Evolutionary conservation across 768 basidiomycete species (phyloP).

Genomic region (Exsudoporus frostii): DNA sequence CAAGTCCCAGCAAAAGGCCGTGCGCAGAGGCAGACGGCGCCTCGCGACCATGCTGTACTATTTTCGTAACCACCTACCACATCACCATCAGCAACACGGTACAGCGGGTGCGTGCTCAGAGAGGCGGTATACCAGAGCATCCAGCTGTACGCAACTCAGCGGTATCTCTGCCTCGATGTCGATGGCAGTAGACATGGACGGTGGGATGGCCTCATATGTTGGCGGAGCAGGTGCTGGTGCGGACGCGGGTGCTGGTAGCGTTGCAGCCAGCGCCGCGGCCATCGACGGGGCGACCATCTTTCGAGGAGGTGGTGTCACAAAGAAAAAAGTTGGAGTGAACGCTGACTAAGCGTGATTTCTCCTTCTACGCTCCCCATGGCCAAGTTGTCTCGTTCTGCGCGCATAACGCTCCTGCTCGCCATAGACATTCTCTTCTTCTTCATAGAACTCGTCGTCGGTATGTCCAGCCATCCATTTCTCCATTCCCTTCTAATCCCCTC

Average conservation of each 20-base stretch:
- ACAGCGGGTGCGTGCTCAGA: neutral
- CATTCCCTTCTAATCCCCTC: slow-evolving; percentile 10
- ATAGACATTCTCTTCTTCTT: slow-evolving; percentile 89
- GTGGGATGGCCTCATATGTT: slow-evolving; percentile 82
- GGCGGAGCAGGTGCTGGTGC: slow-evolving; percentile 61
- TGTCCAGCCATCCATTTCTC: slow-evolving; percentile 22
- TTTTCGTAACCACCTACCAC: slow-evolving; percentile 83
- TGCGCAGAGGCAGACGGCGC: slow-evolving; percentile 68
- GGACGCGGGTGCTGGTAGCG: slow-evolving; percentile 59
- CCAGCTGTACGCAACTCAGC: slow-evolving; percentile 74
- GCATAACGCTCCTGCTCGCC: slow-evolving; percentile 71
- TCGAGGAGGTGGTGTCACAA: neutral
- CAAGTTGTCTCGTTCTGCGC: slow-evolving; percentile 58
- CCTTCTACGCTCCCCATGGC: slow-evolving; percentile 20
- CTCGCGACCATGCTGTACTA: slow-evolving; percentile 89
- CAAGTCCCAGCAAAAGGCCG: slow-evolving; percentile 86
- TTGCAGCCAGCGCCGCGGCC: slow-evolving; percentile 90
- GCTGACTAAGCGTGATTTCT: slow-evolving; percentile 27
- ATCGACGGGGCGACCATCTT: slow-evolving; percentile 75
- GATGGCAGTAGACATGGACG: slow-evolving; percentile 89
- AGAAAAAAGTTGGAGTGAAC: neutral
- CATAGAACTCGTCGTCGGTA: slow-evolving; percentile 79
- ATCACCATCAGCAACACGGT: slow-evolving; percentile 15
- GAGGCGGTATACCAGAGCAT: slow-evolving; percentile 67
- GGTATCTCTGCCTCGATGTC: slow-evolving; percentile 92